Conservation (phyloP, 2,329 filamentous ascomycete species). For the Daldinia eschscholtzii region DNA sequence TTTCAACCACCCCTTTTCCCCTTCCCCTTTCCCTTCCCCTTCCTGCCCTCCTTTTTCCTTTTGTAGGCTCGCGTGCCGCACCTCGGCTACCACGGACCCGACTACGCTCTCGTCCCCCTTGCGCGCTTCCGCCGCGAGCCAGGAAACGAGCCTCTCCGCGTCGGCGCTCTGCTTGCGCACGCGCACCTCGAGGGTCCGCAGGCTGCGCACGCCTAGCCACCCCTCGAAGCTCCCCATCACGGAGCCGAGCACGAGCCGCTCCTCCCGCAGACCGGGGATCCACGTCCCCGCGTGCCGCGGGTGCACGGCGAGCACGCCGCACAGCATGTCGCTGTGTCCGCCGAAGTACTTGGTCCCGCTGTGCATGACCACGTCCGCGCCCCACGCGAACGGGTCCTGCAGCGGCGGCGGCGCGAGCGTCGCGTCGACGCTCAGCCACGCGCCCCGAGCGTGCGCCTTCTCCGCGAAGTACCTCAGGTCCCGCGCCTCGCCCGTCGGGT, state of each 20-base stretch:
- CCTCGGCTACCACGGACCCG: conserved; percentile 65
- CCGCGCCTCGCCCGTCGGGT: conserved; percentile 86
- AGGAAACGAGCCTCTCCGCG: conserved; percentile 76
- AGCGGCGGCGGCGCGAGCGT: conserved; percentile 94
- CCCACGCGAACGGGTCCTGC: conserved; percentile 84
- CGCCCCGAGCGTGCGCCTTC: conserved; percentile 76
- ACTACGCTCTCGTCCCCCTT: conserved; percentile 55
- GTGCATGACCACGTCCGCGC: conserved; percentile 91
- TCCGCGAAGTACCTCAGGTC: conserved; percentile 78
- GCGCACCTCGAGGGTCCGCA: conserved; percentile 87
- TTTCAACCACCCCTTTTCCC: conserved; percentile 76
- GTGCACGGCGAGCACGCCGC: conserved; percentile 80
- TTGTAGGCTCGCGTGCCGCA: conserved; percentile 87
- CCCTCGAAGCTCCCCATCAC: conserved; percentile 92
- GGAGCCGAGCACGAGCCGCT: conserved; percentile 81
- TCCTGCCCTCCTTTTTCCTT: conserved; percentile 65
- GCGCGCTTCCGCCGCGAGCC: conserved; percentile 65
- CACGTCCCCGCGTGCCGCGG: conserved; percentile 65
- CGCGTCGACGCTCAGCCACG: conserved; percentile 82
- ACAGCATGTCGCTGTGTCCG: conserved; percentile 93
- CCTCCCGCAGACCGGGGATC: conserved; percentile 70
- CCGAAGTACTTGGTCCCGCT: conserved; percentile 96
- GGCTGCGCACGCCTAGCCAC: conserved; percentile 89
- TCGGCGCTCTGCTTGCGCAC: conserved; percentile 81
- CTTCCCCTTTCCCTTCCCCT: conserved; percentile 52